These are phyloP conservation scores for Acer yangbiense DNA, from an alignment of 345 rosid genomes.

Conservation along the genomic window DNA sequence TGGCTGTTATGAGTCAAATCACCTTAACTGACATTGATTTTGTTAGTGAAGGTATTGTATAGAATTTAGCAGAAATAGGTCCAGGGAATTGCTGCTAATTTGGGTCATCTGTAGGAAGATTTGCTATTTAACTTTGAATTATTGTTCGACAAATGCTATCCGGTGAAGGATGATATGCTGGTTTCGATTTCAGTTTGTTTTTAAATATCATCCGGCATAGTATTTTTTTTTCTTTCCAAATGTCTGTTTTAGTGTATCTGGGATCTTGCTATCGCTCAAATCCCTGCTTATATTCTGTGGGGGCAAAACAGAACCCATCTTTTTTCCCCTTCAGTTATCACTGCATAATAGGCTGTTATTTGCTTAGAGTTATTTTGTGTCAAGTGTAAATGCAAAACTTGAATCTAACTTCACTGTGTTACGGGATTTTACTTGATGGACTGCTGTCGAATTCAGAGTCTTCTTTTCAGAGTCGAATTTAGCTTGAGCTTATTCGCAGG, in stretches of 20 bases:
- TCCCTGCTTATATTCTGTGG: not conserved
- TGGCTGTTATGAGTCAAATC: not conserved
- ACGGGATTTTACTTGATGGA: not conserved
- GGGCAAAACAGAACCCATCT: not conserved
- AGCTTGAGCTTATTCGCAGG: not conserved
- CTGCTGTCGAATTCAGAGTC: not conserved
- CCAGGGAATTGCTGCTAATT: not conserved
- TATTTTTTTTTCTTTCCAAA: not conserved
- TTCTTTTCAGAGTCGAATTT: not conserved
- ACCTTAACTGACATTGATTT: not conserved
- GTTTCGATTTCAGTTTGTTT: not conserved
- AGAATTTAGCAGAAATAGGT: not conserved
- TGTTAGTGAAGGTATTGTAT: not conserved
- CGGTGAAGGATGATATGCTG: not conserved
- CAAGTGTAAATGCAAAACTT: no score
- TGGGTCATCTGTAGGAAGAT: not conserved
- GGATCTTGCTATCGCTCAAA: not conserved
- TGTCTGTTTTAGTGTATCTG: not conserved
- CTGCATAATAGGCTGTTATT: not conserved
- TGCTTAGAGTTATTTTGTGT: not conserved
- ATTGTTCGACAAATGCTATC: not conserved
- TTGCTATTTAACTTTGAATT: not conserved
- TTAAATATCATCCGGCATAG: not conserved
- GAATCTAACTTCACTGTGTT: no score
- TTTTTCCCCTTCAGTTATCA: not conserved